phyloP scores from a whole-genome alignment of 805 yeast species.

The Pichia nakasei region DNA sequence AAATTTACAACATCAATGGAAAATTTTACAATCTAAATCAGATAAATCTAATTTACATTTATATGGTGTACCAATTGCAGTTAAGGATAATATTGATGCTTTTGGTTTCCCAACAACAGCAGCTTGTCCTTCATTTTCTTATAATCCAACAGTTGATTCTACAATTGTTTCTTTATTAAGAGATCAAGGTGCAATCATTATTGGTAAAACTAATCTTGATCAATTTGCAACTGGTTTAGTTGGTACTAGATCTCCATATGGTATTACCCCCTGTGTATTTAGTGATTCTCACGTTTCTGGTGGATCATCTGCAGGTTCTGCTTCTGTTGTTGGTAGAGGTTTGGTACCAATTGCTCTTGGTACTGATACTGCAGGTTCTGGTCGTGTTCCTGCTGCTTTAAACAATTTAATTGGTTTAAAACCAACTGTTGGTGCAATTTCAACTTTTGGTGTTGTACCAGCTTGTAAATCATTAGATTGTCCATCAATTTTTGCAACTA shows the following conservation, averaged over 20 bases:
- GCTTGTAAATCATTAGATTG: constrained; percentile 94
- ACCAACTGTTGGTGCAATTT: constrained; percentile 84
- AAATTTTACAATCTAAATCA: constrained; percentile 53
- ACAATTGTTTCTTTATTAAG: constrained; percentile 65
- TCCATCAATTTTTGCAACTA: constrained; percentile 76
- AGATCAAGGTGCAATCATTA: constrained; percentile 83
- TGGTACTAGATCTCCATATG: constrained; percentile 93
- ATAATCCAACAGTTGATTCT: constrained; percentile 63
- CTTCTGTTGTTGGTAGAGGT: constrained; percentile 83
- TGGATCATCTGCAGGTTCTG: constrained; percentile 96
- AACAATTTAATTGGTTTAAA: constrained; percentile 89
- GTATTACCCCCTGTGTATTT: constrained; percentile 77
- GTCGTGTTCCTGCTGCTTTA: constrained; percentile 93
- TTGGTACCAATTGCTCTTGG: constrained; percentile 84
- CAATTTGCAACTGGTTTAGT: constrained; percentile 98
- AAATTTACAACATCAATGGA: constrained; percentile 71
- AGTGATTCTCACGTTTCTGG: constrained; percentile 76
- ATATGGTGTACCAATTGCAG: constrained; percentile 92
- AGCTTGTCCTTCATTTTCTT: constrained; percentile 83
- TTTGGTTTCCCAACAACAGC: constrained; percentile 81
- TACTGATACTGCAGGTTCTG: constrained; percentile 97
- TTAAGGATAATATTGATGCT: constrained; percentile 92
- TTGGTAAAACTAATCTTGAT: constrained; percentile 92
- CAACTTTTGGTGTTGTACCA: constrained; percentile 90
- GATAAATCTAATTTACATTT: constrained; percentile 51